Percentiles rank a stretch among this genome's conserved stretches.
phyloP scores from a whole-genome alignment of 179 eudicot species.

The Actinidia polygama region DNA sequence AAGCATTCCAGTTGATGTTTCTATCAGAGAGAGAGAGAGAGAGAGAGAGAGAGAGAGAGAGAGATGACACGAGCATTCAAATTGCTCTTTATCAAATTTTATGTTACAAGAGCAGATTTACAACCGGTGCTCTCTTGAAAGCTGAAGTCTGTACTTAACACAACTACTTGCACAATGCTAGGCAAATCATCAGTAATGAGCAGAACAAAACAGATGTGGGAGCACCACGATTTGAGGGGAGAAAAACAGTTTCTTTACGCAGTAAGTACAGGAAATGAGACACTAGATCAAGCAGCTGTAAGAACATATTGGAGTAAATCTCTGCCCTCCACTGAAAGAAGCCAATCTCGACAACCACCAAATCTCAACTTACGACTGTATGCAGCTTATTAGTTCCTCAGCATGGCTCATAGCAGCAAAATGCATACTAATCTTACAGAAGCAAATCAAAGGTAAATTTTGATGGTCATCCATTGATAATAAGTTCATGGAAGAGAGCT shows the following conservation, averaged over 20 bases:
- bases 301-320: neutral
- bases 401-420: neutral
- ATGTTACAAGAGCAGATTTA: neutral
- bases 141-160: neutral
- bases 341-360: neutral
- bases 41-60: no score
- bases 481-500: slow-evolving; percentile 33
- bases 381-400: neutral
- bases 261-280: neutral
- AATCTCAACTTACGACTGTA: no score
- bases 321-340: neutral
- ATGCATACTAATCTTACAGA: neutral
- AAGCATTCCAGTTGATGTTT: no score
- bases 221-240: neutral
- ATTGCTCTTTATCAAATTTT: no score
- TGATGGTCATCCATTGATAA: neutral
- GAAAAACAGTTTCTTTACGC: neutral
- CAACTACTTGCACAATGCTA: no score
- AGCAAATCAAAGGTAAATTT: neutral
- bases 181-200: neutral
- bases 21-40: no score
- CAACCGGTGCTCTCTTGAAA: no score
- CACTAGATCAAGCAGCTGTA: neutral
- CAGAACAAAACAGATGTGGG: neutral
- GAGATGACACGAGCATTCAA: neutral